These are phyloP conservation scores for Torulaspora gathmanii DNA, from an alignment of 805 yeast genomes.

Conservation along the genomic window DNA sequence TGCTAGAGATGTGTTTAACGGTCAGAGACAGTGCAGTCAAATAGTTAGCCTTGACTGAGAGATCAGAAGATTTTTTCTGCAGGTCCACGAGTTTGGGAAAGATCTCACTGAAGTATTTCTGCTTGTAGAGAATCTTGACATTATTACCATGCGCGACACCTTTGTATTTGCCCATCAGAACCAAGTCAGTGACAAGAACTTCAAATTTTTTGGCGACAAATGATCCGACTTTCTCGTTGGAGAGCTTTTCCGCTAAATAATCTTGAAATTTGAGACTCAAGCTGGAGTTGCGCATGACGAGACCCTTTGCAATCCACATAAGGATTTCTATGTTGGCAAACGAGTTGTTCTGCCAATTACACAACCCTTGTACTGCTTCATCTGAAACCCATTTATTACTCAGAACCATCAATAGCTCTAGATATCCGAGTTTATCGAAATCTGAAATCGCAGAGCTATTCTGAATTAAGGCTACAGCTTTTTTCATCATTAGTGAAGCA, in stretches of 20 bases:
- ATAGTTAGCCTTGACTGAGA: conserved; percentile 44
- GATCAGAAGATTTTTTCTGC: conserved; percentile 34
- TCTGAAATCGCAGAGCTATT: conserved; percentile 4
- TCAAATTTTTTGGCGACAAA: conserved; percentile 54
- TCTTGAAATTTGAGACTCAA: conserved; percentile 35
- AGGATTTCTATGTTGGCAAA: conserved; percentile 46
- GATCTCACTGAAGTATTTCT: conserved; percentile 60
- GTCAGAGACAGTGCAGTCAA: conserved; percentile 64
- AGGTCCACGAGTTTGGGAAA: conserved; percentile 52
- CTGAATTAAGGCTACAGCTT: conserved; percentile 9
- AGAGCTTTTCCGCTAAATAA: conserved; percentile 37
- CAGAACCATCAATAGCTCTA: conserved; percentile 28
- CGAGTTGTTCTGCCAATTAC: conserved; percentile 18
- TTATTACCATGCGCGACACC: conserved; percentile 47
- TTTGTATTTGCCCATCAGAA: conserved; percentile 49
- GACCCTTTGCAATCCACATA: conserved; percentile 71
- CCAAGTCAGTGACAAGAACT: conserved; percentile 62
- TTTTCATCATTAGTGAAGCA: conserved; percentile 9
- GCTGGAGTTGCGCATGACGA: conserved; percentile 53
- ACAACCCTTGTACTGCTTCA: conserved; percentile 8
- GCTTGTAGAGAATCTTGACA: conserved; percentile 70
- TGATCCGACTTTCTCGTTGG: conserved; percentile 34
- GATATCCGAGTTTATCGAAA: conserved; percentile 27
- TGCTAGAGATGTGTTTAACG: conserved; percentile 57
- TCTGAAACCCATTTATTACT: conserved; percentile 32